Evolutionary conservation across 495 filamentous ascomycete genomes (phyloP), one percentile per base, ranked within the genome.

Genomic region (Recurvomyces mirabilis): DNA sequence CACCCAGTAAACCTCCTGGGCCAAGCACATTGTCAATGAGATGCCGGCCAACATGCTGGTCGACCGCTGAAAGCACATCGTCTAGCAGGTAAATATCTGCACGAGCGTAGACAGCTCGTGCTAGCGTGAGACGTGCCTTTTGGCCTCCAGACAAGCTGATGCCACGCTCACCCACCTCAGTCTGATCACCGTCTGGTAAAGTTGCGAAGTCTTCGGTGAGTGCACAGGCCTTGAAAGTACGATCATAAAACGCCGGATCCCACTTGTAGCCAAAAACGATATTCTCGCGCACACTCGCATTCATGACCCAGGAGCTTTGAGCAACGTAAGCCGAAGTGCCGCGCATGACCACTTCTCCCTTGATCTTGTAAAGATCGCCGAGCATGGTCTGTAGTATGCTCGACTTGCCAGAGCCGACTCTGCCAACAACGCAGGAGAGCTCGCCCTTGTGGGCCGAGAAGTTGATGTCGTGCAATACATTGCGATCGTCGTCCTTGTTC

Each of bases 71-170:
- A 15, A 99, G 69, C 46, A 84, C 79, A 60, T 99, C 93, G 55
- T 99, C 93, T 5, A 99, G 68, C 11, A 99, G 67, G 53, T 96
- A 99, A 45, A 99, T 76, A 64, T 99, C 93, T n/a, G 91, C 85
- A 51, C 93, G 76, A 43, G 93, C 89, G 60, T 99, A 99, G 1
- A 99, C 93, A 36, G 93, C 93, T 58, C 93, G 73, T 12, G 93
- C 93, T 41, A 99, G 70, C n/a, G 87, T 91, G 54, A 99, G 69
- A 13, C 93, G 79, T 43, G 93, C 91, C 65, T 93, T 96, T 62
- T 99, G 93, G 28, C 93, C 93, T 46, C 93, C 93, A 37, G 89
- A 95, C 26, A 99, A 72, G 4, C 91, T 95, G 25, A 99, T 99
- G 14, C 93, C 93, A 49, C 93, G 80, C 64, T 99, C 91, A 46